A percentile compares a stretch with the other conserved stretches of the same genome.
phyloP scores from a whole-genome alignment of 2,329 filamentous ascomycete species.

The Metarhizium guizhouense region DNA sequence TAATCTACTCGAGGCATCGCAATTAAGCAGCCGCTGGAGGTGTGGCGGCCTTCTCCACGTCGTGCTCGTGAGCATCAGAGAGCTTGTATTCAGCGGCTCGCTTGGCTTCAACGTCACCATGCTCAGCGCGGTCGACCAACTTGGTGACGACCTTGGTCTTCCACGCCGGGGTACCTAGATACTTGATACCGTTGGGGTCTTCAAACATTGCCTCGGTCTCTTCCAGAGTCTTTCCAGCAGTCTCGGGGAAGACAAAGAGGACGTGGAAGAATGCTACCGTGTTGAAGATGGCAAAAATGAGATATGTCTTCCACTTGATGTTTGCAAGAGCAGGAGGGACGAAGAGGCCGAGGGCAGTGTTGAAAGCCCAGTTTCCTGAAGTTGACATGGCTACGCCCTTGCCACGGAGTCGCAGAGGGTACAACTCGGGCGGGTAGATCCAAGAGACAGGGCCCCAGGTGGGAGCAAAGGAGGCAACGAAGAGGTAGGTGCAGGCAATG shows the following conservation, averaged over 20 bases:
- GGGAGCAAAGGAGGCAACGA: constrained; percentile 41
- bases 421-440: constrained; percentile 52
- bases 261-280: constrained; percentile 40
- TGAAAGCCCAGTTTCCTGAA: constrained; percentile 33
- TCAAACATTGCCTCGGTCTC: constrained; percentile 45
- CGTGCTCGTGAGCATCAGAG: constrained; percentile 11
- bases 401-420: constrained; percentile 37
- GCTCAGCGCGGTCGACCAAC: constrained; percentile 13
- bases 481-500: constrained; percentile 56
- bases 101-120: constrained; percentile 19
- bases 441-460: constrained; percentile 42
- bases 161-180: constrained; percentile 23
- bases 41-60: constrained; percentile 4
- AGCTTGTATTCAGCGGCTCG: constrained; percentile 9
- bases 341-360: constrained; percentile 30
- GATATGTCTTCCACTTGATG: constrained; percentile 41
- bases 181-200: constrained; percentile 21
- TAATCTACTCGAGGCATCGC: not conserved
- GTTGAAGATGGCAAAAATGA: constrained; percentile 45
- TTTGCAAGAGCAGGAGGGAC: constrained; percentile 28
- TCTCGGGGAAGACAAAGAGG: constrained; percentile 49
- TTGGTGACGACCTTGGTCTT: constrained; percentile 18
- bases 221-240: constrained; percentile 44
- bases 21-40: not conserved
- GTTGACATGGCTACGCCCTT: constrained; percentile 46